These are phyloP conservation scores for Calocera cornea DNA, from an alignment of 768 basidiomycete genomes.

Conservation along the genomic window DNA sequence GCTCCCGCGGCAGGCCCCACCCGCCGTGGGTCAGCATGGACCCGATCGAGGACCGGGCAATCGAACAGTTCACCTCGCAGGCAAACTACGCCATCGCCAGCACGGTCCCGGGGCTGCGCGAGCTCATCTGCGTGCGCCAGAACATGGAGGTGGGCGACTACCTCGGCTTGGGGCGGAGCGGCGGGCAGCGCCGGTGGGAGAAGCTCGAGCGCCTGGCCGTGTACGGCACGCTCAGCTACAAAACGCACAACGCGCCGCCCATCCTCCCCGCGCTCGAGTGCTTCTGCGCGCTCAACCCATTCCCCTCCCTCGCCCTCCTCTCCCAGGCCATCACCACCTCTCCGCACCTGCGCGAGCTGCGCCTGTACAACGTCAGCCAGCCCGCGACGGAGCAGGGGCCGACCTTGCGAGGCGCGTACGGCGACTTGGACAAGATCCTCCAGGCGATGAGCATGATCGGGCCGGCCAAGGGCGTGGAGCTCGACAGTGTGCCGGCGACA, in stretches of 20 bases:
- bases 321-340: background rate
- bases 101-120: background rate
- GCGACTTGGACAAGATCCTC: background rate
- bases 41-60: background rate
- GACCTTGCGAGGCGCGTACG: background rate
- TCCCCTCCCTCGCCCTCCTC: background rate
- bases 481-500: background rate
- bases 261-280: constrained; percentile 1
- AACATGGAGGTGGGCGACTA: constrained; percentile 2
- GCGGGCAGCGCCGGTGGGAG: background rate
- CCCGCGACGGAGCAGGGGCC: background rate
- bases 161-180: background rate
- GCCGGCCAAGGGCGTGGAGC: background rate
- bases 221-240: constrained; percentile 1
- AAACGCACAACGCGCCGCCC: background rate
- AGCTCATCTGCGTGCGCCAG: constrained; percentile 2
- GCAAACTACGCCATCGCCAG: background rate
- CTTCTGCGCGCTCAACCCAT: background rate
- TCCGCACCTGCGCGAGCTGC: background rate
- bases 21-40: constrained; percentile 1
- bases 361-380: background rate
- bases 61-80: background rate
- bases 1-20: background rate
- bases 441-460: background rate
- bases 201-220: background rate